Conservation (phyloP, 2,329 filamentous ascomycete genomes). For the Fonsecaea erecta region DNA sequence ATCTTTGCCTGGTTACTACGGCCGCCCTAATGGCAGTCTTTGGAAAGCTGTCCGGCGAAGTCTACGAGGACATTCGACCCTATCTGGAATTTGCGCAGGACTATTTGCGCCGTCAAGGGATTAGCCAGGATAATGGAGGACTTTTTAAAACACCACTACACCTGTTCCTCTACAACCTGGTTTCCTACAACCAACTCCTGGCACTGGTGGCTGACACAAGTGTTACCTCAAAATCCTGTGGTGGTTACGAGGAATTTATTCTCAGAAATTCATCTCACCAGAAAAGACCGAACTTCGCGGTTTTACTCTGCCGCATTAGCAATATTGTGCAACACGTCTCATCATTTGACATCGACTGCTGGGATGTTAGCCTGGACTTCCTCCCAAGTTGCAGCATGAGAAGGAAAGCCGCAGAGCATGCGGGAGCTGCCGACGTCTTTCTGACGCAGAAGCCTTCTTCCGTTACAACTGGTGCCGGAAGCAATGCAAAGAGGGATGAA, state of each 20-base stretch:
- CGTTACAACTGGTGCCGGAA: background rate
- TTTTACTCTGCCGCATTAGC: slow-evolving; percentile 1
- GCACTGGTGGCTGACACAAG: background rate
- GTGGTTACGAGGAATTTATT: background rate
- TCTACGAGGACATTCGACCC: background rate
- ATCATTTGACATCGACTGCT: slow-evolving; percentile 1
- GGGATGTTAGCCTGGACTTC: slow-evolving; percentile 11
- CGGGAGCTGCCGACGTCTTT: background rate
- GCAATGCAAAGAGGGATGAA: background rate
- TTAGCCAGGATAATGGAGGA: background rate
- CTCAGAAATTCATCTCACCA: background rate
- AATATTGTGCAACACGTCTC: slow-evolving; percentile 1
- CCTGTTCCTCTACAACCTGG: slow-evolving; percentile 7
- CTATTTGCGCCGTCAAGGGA: background rate
- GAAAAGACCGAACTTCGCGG: background rate
- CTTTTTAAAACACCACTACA: background rate
- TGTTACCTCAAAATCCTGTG: background rate
- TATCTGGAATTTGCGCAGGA: slow-evolving; percentile 7
- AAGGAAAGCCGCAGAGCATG: background rate
- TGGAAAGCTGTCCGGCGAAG: slow-evolving; percentile 6
- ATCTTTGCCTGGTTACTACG: slow-evolving; percentile 4
- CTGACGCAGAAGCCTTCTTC: background rate
- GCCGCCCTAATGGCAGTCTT: slow-evolving; percentile 3
- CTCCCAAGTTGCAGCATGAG: slow-evolving; percentile 12
- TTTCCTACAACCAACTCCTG: slow-evolving; percentile 7